A percentile compares a stretch with the other conserved stretches of the same genome.
These are phyloP conservation scores for Aspergillus neotritici DNA, from an alignment of 2,329 filamentous ascomycete species.

Conservation along the genomic window DNA sequence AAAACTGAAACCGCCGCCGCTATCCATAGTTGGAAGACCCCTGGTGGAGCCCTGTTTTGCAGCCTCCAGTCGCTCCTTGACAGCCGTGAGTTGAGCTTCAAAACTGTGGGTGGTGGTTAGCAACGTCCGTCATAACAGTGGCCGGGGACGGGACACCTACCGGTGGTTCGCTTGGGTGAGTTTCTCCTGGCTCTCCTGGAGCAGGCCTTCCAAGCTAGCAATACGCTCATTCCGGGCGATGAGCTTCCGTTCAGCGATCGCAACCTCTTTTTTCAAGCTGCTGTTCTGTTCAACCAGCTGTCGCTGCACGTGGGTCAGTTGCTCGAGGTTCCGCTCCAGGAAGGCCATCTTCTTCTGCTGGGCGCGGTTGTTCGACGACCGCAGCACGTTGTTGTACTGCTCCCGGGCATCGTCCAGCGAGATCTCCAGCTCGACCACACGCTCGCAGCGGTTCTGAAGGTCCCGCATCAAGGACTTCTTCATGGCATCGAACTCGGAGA, in stretches of 20 bases:
- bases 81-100: constrained; percentile 90
- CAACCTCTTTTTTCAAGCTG: constrained; percentile 96
- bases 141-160: constrained; percentile 51
- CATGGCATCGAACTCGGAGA: constrained; percentile 98
- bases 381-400: constrained; percentile 97
- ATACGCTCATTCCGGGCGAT: constrained; percentile 97
- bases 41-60: constrained; percentile 89
- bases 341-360: constrained; percentile 99
- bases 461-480: constrained; percentile 99
- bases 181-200: constrained; percentile 98
- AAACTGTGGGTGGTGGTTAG: constrained; percentile 57
- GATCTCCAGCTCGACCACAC: constrained; percentile 96
- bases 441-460: constrained; percentile 94
- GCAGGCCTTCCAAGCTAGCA: constrained; percentile 80
- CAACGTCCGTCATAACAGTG: background rate
- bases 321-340: constrained; percentile 94
- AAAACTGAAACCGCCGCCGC: constrained; percentile 68
- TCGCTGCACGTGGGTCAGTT: constrained; percentile 92
- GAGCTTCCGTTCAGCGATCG: constrained; percentile 94
- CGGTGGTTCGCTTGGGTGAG: constrained; percentile 94
- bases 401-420: constrained; percentile 94
- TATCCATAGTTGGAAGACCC: constrained; percentile 62
- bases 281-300: constrained; percentile 98
- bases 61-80: constrained; percentile 95
- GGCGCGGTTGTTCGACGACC: constrained; percentile 93